phyloP scores from a whole-genome alignment of 768 basidiomycete genomes.

The Lentinula raphanica region DNA sequence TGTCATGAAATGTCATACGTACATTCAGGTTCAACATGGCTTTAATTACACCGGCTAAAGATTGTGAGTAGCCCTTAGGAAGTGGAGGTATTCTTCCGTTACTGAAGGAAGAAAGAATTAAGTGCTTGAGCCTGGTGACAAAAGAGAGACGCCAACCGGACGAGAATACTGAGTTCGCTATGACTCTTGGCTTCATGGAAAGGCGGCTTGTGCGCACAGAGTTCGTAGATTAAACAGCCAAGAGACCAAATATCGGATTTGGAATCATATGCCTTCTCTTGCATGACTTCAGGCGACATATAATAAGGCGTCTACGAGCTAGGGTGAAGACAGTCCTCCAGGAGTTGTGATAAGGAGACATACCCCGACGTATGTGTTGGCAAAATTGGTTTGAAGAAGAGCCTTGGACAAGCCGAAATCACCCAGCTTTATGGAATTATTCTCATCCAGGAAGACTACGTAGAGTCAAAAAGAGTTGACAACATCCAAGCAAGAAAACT shows the following conservation, averaged over 20 bases:
- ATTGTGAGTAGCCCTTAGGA: constrained; percentile 76
- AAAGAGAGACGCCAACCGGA: constrained; percentile 47
- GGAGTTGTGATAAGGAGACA: constrained; percentile 21
- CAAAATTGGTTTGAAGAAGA: constrained; percentile 81
- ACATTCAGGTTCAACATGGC: constrained; percentile 86
- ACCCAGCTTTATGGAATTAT: constrained; percentile 86
- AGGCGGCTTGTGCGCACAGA: constrained; percentile 90
- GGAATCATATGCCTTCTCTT: constrained; percentile 94
- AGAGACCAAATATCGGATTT: constrained; percentile 99
- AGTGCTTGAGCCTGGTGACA: not conserved
- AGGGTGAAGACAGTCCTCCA: not conserved
- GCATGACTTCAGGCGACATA: constrained; percentile 98
- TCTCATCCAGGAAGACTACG: constrained; percentile 84
- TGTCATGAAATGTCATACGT: constrained; percentile 9
- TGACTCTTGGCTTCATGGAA: constrained; percentile 93
- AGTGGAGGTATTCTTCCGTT: constrained; percentile 90
- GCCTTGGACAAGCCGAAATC: constrained; percentile 97
- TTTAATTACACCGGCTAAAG: constrained; percentile 70
- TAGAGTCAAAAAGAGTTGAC: not conserved
- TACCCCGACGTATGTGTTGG: constrained; percentile 96
- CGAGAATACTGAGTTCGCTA: constrained; percentile 73
- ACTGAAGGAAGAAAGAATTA: constrained; percentile 27
- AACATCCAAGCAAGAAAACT: constrained; percentile 15
- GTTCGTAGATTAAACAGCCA: constrained; percentile 93
- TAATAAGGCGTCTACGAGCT: constrained; percentile 94